These are phyloP conservation scores for Phialophora macrospora DNA, from an alignment of 2,329 filamentous ascomycete genomes.

Conservation along the genomic window DNA sequence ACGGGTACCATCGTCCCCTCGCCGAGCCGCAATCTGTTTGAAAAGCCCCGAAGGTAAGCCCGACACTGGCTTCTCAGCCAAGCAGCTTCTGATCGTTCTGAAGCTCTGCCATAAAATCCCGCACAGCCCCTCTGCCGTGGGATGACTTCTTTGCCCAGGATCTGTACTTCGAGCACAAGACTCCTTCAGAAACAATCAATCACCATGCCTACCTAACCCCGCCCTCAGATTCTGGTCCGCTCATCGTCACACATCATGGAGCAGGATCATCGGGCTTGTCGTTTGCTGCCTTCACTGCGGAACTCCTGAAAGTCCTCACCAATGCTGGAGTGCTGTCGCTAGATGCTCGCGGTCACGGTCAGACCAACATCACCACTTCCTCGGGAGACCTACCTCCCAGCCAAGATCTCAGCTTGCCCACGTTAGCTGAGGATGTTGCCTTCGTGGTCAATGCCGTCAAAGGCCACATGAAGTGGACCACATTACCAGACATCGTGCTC, in stretches of 20 bases:
- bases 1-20: slow-evolving; percentile 89
- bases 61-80: not conserved
- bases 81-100: not conserved
- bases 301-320: slow-evolving; percentile 77
- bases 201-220: slow-evolving; percentile 90
- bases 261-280: slow-evolving; percentile 91
- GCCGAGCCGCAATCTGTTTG: slow-evolving; percentile 73
- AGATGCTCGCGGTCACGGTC: slow-evolving; percentile 87
- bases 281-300: slow-evolving; percentile 79
- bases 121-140: slow-evolving; percentile 75
- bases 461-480: slow-evolving; percentile 71
- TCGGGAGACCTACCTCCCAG: slow-evolving; percentile 16
- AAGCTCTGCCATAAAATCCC: slow-evolving; percentile 38
- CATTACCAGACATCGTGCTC: slow-evolving; percentile 75
- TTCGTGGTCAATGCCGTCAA: slow-evolving; percentile 71
- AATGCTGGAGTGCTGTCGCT: slow-evolving; percentile 80
- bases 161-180: slow-evolving; percentile 65
- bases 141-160: slow-evolving; percentile 90
- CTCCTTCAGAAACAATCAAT: slow-evolving; percentile 55
- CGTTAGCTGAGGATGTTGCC: slow-evolving; percentile 74
- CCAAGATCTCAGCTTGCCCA: slow-evolving; percentile 72
- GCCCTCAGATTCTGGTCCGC: slow-evolving; percentile 69
- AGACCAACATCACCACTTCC: slow-evolving; percentile 51
- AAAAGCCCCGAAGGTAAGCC: slow-evolving; percentile 69
- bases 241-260: slow-evolving; percentile 94